Evolutionary conservation across 108 stramenopile genomes (phyloP).

Genomic region (Skeletonema tropicum): DNA sequence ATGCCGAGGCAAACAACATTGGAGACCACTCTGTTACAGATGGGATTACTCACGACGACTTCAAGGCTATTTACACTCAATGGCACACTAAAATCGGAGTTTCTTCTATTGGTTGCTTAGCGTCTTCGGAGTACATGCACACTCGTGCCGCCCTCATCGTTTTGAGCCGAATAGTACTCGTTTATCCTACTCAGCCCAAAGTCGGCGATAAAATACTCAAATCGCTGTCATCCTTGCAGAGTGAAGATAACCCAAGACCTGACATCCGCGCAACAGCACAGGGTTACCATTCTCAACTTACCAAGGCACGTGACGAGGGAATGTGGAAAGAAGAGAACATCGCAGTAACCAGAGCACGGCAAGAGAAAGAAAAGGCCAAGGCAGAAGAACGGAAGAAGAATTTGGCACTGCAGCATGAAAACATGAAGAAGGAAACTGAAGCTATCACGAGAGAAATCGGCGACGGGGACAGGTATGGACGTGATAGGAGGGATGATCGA

Average conservation of each 20-base stretch:
- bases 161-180: slow-evolving; percentile 72
- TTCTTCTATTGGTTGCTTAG: slow-evolving; percentile 70
- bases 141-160: slow-evolving; percentile 77
- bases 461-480: slow-evolving; percentile 35
- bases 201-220: slow-evolving; percentile 74
- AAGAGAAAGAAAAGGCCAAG: slow-evolving; percentile 70
- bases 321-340: slow-evolving; percentile 86
- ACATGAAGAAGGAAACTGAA: slow-evolving; percentile 73
- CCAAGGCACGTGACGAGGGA: slow-evolving; percentile 83
- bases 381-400: slow-evolving; percentile 67
- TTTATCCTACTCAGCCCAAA: slow-evolving; percentile 78
- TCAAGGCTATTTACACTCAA: slow-evolving; percentile 64
- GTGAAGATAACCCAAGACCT: slow-evolving; percentile 66
- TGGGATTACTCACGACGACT: slow-evolving; percentile 59
- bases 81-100: slow-evolving; percentile 80
- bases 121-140: slow-evolving; percentile 87
- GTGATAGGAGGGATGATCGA: slow-evolving; percentile 34
- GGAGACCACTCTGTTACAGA: slow-evolving; percentile 32
- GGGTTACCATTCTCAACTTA: slow-evolving; percentile 73
- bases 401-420: slow-evolving; percentile 66
- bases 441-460: slow-evolving; percentile 69
- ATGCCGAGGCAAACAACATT: slow-evolving; percentile 36
- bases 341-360: slow-evolving; percentile 63
- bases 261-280: slow-evolving; percentile 85
- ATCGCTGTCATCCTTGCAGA: slow-evolving; percentile 59